Percentiles rank a stretch among this genome's conserved stretches.
phyloP scores from a whole-genome alignment of 2,329 filamentous ascomycete genomes.

The Gaeumannomyces tritici region DNA sequence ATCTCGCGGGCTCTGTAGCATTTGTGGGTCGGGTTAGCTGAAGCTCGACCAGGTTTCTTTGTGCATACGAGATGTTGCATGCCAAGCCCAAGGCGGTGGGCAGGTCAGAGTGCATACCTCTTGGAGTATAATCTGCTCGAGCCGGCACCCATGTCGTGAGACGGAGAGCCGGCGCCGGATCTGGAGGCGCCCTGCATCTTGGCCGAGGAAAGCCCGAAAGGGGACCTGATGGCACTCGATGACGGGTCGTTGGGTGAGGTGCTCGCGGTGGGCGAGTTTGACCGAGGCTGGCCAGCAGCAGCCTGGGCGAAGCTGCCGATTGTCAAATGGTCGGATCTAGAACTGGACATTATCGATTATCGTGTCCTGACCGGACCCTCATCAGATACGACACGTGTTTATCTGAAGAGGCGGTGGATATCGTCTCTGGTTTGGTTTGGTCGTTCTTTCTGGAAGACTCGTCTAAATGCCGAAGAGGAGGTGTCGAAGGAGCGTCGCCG shows the following conservation, averaged over 20 bases:
- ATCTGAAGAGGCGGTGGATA: background rate
- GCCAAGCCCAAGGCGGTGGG: background rate
- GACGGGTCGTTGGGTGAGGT: conserved; percentile 73
- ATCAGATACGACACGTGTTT: conserved; percentile 20
- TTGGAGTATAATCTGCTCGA: conserved; percentile 78
- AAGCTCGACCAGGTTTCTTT: background rate
- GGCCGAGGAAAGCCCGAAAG: conserved; percentile 56
- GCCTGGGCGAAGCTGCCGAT: conserved; percentile 70
- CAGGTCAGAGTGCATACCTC: conserved; percentile 53
- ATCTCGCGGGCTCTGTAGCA: conserved; percentile 76
- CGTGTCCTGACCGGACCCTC: conserved; percentile 33
- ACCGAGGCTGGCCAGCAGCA: conserved; percentile 58
- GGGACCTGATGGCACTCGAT: conserved; percentile 55
- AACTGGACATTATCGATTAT: conserved; percentile 91
- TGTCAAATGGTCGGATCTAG: conserved; percentile 78
- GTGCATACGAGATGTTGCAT: background rate
- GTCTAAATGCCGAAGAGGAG: background rate
- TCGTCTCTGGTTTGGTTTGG: conserved; percentile 4
- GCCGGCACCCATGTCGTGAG: conserved; percentile 71
- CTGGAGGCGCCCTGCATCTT: conserved; percentile 54
- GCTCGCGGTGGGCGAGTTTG: conserved; percentile 69
- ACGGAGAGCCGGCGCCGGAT: conserved; percentile 91
- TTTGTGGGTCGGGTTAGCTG: conserved; percentile 8
- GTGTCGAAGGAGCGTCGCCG: background rate
- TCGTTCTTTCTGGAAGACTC: background rate